Base-by-base conservation (phyloP, 352 stramenopile genomes). In the Aphanomyces cochlioides region DNA sequence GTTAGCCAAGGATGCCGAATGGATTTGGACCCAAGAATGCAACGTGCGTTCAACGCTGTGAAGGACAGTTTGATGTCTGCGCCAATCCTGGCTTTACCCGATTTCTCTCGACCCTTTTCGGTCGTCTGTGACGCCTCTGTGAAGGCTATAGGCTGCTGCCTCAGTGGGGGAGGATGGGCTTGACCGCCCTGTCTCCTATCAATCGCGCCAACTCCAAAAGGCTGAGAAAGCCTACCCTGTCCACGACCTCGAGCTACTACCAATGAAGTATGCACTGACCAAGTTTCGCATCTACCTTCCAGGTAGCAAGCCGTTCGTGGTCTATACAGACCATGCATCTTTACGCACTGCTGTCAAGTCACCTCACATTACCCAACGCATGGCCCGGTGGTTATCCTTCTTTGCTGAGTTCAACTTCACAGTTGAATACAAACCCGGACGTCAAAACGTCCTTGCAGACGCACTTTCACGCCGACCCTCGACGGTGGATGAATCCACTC, bases 151-250 rank as follows among this genome's bases (percentile, higher is more conserved):
- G 72, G 72, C 0, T 72, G 68, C 41, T 45, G 61, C n/a, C 39
- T 75, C 15, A 66, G 13, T 8, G 47, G 66, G 73, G 5, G 39
- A n/a, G 39, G 67, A 77, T 12, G 60, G 56, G 7, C 53, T 34
- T 3, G 65, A 80, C 37, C 73, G 70, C 17, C 64, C 77, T 1
- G 47, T 79, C 0, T 69, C 58, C 0, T 82, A 74, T 37, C 65
- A 80, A 66, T 76, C 75, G 2, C 64, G 70, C 0, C 73, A 78
- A n/a, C 47, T 78, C 1, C 69, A 78, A 13, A 4, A 56, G 0
- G 72, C 67, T 5, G 74, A 81, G 7, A 58, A n/a, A 4, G 70
- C 73, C 48, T 78, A 78, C 10, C 69, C 75, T n/a, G 54, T 78
- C 7, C 45, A 53, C 45, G 45, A 53, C 2, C 45, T 53, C 2